Evolutionary conservation across 345 rosid species (phyloP).

Genomic region (Pistacia atlantica): DNA sequence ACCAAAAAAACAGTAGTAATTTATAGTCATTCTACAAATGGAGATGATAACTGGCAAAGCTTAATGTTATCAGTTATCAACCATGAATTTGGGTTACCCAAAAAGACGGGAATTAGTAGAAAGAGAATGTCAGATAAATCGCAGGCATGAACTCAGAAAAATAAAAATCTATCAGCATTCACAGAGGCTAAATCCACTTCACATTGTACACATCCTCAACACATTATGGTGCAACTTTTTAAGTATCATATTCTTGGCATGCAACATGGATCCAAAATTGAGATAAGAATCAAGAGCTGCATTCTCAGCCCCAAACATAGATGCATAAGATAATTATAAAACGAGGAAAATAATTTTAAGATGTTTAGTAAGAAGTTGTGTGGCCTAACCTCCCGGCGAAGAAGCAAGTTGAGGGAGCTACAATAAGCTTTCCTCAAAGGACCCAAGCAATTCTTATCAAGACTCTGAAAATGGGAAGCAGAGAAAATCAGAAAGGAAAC

Average conservation of each 20-base stretch:
- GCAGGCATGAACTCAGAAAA: not conserved
- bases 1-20: not conserved
- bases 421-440: constrained; percentile 96
- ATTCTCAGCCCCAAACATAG: not conserved
- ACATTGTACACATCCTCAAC: not conserved
- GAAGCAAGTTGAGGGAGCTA: constrained; percentile 93
- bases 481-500: constrained; percentile 22
- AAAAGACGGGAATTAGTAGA: not conserved
- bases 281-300: not conserved
- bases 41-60: not conserved
- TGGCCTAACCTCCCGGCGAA: constrained; percentile 90
- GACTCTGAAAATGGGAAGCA: constrained; percentile 56
- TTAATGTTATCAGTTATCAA: not conserved
- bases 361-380: constrained; percentile 16
- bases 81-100: not conserved
- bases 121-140: not conserved
- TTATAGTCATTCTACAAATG: not conserved
- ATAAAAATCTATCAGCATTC: not conserved
- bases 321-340: not conserved
- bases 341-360: constrained; percentile 5
- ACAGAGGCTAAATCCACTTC: not conserved
- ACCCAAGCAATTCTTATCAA: constrained; percentile 88
- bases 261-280: not conserved
- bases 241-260: not conserved
- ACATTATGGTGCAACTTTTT: not conserved